Base-by-base conservation (phyloP, 768 basidiomycete species). In the Lactifluus hygrophoroides region DNA sequence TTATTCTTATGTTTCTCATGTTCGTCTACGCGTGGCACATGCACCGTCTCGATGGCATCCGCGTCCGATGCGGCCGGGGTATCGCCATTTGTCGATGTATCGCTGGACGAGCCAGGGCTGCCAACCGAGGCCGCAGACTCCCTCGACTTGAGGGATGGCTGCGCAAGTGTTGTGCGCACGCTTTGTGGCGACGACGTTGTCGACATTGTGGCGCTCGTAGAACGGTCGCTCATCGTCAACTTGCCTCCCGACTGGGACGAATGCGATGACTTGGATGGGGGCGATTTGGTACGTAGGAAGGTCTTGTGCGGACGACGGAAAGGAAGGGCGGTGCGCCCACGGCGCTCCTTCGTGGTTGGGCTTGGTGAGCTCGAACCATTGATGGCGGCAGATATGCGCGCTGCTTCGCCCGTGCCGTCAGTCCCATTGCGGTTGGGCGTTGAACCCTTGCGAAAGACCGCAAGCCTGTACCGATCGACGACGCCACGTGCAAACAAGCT, bases 401-500 rank as follows among this genome's bases (percentile, higher is more conserved):
- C 71, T 7, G 71, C 52, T 38, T 83, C 80, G 28, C 77, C 77
- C 35, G 85, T 87, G 62, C 80, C 69, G 25, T 80, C 82, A 19
- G 87, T 86, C 60, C 78, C 73, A 7, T 73, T 65, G 13, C 78
- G 75, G 49, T 78, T 74, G 5, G 86, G 83, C 11, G 84, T 86
- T 14, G 85, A 83, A n/a, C 79, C 77, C 69, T 91, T 92, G 54
- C 90, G 80, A 80, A 92, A 92, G 21, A 92, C 90, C 16, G 88
- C 84, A 54, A 95, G 75, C 57, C 82, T 78, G 69, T 94, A 95
- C 54, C 87, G 79, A 69, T 95, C 92, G 51, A 93, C 90, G 48
- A 94, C 88, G 5, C 92, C 92, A n/a, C 91, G 83, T 43, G 92
- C 86, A 67, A 93, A 94, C 38, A 94, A 77, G 67, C 86, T 93